These are phyloP conservation scores for Dalbergia cochinchinensis DNA, from an alignment of 306 rosid genomes.

Conservation along the genomic window DNA sequence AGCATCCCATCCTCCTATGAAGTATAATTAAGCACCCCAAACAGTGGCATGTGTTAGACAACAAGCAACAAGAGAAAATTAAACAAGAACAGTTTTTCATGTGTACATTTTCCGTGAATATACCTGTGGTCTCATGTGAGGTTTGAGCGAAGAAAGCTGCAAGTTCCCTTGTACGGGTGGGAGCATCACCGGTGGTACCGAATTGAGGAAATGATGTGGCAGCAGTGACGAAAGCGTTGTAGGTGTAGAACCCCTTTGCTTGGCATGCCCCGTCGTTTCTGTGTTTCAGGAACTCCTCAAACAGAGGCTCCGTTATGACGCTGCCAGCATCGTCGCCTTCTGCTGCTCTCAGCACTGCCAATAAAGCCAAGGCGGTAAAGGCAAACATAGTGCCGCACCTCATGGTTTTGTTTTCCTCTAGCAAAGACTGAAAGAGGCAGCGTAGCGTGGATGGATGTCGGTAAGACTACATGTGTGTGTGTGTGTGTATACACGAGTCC, in stretches of 20 bases:
- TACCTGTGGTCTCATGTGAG: slow-evolving; percentile 65
- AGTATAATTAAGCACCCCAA: no score
- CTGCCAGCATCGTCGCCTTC: slow-evolving; percentile 33
- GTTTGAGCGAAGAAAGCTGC: slow-evolving; percentile 76
- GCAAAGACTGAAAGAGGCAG: no score
- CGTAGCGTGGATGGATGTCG: no score
- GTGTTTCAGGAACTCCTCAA: slow-evolving; percentile 53
- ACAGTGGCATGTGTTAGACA: no score
- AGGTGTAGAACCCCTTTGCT: slow-evolving; percentile 49
- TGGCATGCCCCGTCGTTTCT: slow-evolving; percentile 53
- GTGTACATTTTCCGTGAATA: no score
- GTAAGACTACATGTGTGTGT: no score
- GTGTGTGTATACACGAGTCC: no score
- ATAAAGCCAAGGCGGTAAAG: neutral
- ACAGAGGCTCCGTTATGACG: slow-evolving; percentile 28
- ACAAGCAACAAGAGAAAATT: no score
- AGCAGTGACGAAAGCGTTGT: slow-evolving; percentile 55
- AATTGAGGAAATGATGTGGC: slow-evolving; percentile 50
- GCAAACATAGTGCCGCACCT: neutral
- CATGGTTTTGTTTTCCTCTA: neutral
- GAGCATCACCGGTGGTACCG: slow-evolving; percentile 54
- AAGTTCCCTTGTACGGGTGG: slow-evolving; percentile 60
- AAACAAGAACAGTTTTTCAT: no score
- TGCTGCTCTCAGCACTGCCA: neutral
- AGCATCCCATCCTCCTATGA: slow-evolving; percentile 51